Evolutionary conservation across 2,329 filamentous ascomycete species (phyloP), one percentile per base, ranked within the genome.

Genomic region (Corynespora cassiicola): DNA sequence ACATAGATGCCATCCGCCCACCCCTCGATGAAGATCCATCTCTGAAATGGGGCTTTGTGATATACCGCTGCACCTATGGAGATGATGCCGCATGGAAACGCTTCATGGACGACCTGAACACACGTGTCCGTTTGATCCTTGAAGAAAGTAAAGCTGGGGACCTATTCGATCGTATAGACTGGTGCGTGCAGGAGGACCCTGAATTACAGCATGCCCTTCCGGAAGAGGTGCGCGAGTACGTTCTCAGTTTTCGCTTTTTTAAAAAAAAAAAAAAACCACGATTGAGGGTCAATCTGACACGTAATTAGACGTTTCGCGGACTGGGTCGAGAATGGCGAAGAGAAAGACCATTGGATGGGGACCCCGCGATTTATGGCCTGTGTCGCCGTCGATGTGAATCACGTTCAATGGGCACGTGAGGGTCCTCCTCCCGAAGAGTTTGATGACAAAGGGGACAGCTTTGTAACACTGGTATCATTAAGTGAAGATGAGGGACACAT

Each of bases 21-120:
- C n/a, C n/a, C n/a, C n/a, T n/a, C n/a, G n/a, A n/a, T n/a, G n/a
- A n/a, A n/a, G n/a, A n/a, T n/a, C n/a, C n/a, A n/a, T n/a, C n/a
- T n/a, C 30, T 41, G 6, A 49, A 38, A 39, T 44, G 42, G 28
- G 48, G 48, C 27, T 49, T 48, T 30, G 34, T 51, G 3, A 39
- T 49, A 15, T 52, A 52, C 33, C 47, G 42, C 31, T 29, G 33
- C 16, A 36, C 32, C 23, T 49, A 49, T 34, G 11, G 31, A 31
- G 18, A 32, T 45, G 33, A 50, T 37, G 27, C 38, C 4, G 16
- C 36, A 26, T 34, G 36, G 24, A 23, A 24, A 22, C 10, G 31
- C 26, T 48, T 52, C 27, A 46, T 52, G 39, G 26, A 39, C 4
- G 18, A 29, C 6, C 12, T 44, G 6, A 41, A 46, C 26, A 33